Conservation (phyloP, 73 alveolate species). For the Paramecium biaurelia region DNA sequence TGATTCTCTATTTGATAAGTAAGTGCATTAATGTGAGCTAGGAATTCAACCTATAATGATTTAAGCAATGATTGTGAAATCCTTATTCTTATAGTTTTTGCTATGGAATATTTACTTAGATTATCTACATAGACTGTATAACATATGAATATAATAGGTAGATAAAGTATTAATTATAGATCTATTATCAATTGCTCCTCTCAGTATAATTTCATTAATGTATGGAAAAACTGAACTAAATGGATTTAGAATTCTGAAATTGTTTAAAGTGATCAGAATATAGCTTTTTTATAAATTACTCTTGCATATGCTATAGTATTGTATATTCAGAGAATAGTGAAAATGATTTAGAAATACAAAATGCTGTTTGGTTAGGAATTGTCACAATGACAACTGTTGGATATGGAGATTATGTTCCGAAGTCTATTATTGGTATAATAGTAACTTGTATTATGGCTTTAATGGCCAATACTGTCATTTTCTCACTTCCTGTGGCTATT, state of each 20-base stretch:
- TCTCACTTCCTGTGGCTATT: slow-evolving; percentile 36
- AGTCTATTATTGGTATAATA: slow-evolving; percentile 11
- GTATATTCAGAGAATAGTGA: background rate
- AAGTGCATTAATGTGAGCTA: background rate
- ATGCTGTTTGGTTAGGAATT: slow-evolving; percentile 30
- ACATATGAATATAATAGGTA: background rate
- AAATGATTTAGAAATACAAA: background rate
- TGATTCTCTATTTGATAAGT: background rate
- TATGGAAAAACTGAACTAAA: background rate
- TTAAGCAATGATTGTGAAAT: background rate
- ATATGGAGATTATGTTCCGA: slow-evolving; percentile 52
- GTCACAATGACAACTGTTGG: slow-evolving; percentile 50
- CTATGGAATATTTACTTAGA: background rate
- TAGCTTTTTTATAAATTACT: background rate
- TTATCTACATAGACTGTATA: background rate
- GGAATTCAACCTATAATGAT: background rate
- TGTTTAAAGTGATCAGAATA: background rate
- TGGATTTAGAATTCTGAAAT: slow-evolving; percentile 14
- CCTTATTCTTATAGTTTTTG: background rate
- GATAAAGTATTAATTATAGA: background rate
- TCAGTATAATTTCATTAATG: background rate
- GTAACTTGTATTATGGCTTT: background rate
- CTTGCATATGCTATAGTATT: slow-evolving; percentile 19
- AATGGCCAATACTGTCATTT: slow-evolving; percentile 22
- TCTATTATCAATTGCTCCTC: slow-evolving; percentile 6